Evolutionary conservation across 140 eudicot genomes (phyloP).

Genomic region (Anethum foeniculum): DNA sequence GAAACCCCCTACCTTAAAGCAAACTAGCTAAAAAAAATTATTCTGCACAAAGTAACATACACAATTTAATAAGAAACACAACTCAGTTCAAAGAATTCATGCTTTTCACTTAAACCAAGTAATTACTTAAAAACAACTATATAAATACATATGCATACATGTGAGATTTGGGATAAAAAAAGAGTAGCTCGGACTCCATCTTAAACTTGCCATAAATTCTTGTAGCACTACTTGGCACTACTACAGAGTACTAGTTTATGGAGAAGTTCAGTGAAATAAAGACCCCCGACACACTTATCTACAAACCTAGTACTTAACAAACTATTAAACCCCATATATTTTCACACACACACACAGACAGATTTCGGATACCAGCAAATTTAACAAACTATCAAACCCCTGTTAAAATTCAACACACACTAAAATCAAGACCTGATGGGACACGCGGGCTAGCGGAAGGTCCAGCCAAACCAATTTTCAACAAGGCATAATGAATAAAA

Average conservation of each 20-base stretch:
- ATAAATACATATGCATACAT: not conserved
- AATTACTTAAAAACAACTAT: not conserved
- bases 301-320: not conserved
- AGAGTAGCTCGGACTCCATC: not conserved
- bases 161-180: not conserved
- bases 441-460: not conserved
- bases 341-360: not conserved
- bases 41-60: not conserved
- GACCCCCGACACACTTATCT: not conserved
- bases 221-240: not conserved
- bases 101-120: too few species aligned
- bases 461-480: slow-evolving; percentile 4
- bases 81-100: not conserved
- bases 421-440: not conserved
- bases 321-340: not conserved
- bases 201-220: not conserved
- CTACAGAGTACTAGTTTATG: not conserved
- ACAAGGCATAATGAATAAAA: not conserved
- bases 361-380: not conserved
- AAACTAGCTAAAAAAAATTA: not conserved
- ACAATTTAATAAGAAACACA: not conserved
- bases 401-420: not conserved
- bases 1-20: too few species aligned
- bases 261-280: not conserved
- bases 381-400: not conserved